Base-by-base conservation (phyloP, 1,284 basidiomycete species). In the Cryptococcus neoformans region DNA sequence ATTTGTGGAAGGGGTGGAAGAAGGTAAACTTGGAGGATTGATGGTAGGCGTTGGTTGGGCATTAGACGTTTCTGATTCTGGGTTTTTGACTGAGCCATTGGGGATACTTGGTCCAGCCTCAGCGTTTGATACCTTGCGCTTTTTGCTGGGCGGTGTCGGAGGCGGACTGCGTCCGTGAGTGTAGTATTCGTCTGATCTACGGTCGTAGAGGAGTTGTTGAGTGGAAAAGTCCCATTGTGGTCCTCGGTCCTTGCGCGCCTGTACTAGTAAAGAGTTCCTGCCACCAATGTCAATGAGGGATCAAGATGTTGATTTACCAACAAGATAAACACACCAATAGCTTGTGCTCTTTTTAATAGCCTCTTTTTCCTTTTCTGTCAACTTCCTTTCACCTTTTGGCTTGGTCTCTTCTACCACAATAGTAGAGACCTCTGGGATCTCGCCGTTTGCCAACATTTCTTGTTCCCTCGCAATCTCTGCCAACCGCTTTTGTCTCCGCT, bases 201-300 rank as follows among this genome's bases (percentile, higher is more conserved):
- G 64, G 56, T 77, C 75, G 48, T 73, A 67, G 44, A 70, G 70
- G 36, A 65, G 64, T 53, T 62, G 65, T 50, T 76, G 73, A 14
- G 75, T 75, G 51, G 73, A 72, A 57, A 70, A 75, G 58, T 78
- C 76, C 72, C 74, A 77, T 58, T 77, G 75, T 1, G 76, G 76
- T 8, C 74, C 75, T 14, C 76, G 57, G 35, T 63, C 56, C 53
- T 68, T 70, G 44, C 76, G 69, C 14, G 76, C 76, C 49, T 71
- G 67, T 9, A 74, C 66, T 10, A 78, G 54, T 14, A 78, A 65
- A 42, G 73, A 72, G 58, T 78, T 78, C 76, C 76, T 78, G 52
- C 17, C 17, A 34, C 45, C 35, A 37, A 60, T 54, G 2, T 39
- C 44, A 16, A 21, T 35, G 10, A 51, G 56, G 10, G 57, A 56